These are phyloP conservation scores for Rhododendron simsii DNA, from an alignment of 148 eudicot genomes.

Conservation along the genomic window DNA sequence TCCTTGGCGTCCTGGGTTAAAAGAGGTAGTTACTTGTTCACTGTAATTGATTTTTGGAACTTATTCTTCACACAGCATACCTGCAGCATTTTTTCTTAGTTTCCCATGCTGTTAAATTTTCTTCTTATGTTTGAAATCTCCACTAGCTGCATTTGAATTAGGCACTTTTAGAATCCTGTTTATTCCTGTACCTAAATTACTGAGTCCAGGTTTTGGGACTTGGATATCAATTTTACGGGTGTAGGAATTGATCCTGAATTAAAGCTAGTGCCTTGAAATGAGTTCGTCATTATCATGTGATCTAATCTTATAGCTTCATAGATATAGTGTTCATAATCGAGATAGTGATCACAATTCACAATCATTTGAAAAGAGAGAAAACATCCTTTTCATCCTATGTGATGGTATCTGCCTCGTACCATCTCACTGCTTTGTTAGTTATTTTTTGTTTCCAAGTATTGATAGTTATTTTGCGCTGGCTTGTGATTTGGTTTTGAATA, in stretches of 20 bases:
- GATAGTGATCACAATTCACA: neutral
- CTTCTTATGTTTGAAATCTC: neutral
- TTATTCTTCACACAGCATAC: neutral
- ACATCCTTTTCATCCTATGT: neutral
- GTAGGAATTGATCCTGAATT: neutral
- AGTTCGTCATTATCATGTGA: neutral
- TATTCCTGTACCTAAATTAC: neutral
- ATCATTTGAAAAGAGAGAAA: neutral
- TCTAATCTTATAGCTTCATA: neutral
- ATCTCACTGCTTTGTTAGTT: neutral
- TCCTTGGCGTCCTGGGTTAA: constrained; percentile 93
- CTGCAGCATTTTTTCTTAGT: neutral
- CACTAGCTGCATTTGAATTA: neutral
- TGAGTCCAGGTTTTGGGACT: neutral
- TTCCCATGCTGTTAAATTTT: neutral
- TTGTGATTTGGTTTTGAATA: neutral
- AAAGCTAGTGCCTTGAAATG: neutral
- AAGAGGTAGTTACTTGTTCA: constrained; percentile 56
- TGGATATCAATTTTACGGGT: neutral
- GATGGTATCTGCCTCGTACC: neutral
- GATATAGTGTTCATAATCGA: neutral
- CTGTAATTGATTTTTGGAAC: neutral
- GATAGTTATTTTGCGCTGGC: neutral
- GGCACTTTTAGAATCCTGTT: neutral
- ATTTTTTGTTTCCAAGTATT: neutral